Percentiles rank a stretch among this genome's conserved stretches.
Evolutionary conservation across 805 yeast species (phyloP).

Genomic region (Hyphopichia homilentoma): DNA sequence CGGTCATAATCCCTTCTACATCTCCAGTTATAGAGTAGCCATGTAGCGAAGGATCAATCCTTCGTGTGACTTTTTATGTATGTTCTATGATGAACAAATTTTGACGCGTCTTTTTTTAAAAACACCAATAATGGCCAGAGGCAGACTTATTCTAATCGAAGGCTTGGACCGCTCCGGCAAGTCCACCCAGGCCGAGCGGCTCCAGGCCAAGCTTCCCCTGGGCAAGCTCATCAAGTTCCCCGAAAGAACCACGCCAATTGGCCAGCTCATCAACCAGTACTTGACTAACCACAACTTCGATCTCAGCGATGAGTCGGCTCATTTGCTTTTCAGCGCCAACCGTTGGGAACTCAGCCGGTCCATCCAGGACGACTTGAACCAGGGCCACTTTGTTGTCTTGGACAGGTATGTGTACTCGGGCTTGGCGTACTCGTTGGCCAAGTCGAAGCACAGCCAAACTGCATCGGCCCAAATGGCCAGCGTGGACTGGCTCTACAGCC

Average conservation of each 20-base stretch:
- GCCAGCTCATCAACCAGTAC: slow-evolving; percentile 72
- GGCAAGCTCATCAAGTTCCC: slow-evolving; percentile 69
- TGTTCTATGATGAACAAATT: too few species aligned
- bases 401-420: slow-evolving; percentile 95
- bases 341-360: slow-evolving; percentile 76
- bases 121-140: too few species aligned
- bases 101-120: too few species aligned
- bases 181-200: slow-evolving; percentile 65
- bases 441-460: slow-evolving; percentile 43
- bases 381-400: slow-evolving; percentile 61
- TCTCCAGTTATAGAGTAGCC: too few species aligned
- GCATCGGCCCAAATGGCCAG: slow-evolving; percentile 28
- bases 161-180: slow-evolving; percentile 96
- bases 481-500: slow-evolving; percentile 71
- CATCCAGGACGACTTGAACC: slow-evolving; percentile 41
- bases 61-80: too few species aligned
- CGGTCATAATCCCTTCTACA: slow-evolving; percentile 51
- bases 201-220: slow-evolving; percentile 13
- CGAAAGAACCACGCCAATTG: slow-evolving; percentile 79
- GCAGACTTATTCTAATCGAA: slow-evolving; percentile 76
- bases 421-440: slow-evolving; percentile 86
- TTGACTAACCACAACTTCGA: slow-evolving; percentile 47
- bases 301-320: slow-evolving; percentile 77
- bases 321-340: slow-evolving; percentile 85
- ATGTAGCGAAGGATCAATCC: too few species aligned